phyloP scores from a whole-genome alignment of 495 filamentous ascomycete genomes.

The Lasiosphaeria ovina region DNA sequence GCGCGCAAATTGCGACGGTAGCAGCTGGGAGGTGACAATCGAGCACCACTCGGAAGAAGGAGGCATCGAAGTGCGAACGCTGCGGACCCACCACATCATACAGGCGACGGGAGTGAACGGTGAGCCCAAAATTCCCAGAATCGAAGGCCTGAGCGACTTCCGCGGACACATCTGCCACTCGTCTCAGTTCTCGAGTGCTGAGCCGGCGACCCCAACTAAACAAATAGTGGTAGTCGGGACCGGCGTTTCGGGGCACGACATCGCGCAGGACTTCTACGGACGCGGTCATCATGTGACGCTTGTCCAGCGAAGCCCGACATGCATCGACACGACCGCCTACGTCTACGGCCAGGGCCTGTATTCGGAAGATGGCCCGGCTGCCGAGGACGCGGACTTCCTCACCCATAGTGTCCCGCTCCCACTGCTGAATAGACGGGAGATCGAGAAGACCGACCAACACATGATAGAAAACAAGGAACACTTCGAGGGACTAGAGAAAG shows the following conservation, averaged over 20 bases:
- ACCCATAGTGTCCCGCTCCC: background rate
- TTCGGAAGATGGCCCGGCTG: background rate
- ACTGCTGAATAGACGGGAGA: background rate
- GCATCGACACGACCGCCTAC: background rate
- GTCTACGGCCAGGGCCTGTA: background rate
- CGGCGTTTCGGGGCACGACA: background rate
- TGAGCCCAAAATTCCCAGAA: background rate
- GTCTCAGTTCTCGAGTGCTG: background rate
- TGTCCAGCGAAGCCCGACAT: background rate
- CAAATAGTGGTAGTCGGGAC: background rate
- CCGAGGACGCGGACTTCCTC: background rate
- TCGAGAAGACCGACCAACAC: background rate
- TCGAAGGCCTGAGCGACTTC: background rate
- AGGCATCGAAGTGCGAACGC: background rate
- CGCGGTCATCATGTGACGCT: background rate
- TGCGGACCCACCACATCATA: background rate
- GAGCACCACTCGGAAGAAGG: background rate
- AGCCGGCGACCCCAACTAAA: background rate
- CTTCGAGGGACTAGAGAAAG: background rate
- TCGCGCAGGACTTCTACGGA: background rate
- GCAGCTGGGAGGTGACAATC: background rate
- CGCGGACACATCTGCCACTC: background rate
- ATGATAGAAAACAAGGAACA: background rate
- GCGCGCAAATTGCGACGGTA: background rate
- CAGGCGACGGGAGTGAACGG: background rate